A percentile compares a stretch with the other conserved stretches of the same genome.
Evolutionary conservation across 495 filamentous ascomycete genomes (phyloP).

Genomic region (Choiromyces venosus): DNA sequence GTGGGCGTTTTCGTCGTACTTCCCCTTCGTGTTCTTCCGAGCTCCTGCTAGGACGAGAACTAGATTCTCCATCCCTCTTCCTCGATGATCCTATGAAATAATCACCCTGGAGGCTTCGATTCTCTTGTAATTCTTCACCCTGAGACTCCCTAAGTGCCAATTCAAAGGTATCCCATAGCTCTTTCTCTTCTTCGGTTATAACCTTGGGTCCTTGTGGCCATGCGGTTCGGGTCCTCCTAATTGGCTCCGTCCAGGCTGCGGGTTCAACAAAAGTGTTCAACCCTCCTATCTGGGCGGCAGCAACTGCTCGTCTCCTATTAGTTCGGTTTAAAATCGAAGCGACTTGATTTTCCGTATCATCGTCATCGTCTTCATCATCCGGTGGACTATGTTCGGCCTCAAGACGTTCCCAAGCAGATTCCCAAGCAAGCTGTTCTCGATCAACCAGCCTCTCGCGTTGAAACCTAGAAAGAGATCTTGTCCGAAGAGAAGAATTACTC

Average conservation of each 20-base stretch:
- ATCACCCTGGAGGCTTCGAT: background rate
- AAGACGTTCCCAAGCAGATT: conserved; percentile 29
- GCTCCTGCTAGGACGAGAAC: background rate
- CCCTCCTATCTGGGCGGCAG: conserved; percentile 33
- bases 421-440: conserved; percentile 29
- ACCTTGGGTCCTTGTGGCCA: conserved; percentile 22
- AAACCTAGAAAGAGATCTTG: background rate
- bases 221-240: conserved; percentile 37
- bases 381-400: background rate
- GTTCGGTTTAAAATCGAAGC: conserved; percentile 5
- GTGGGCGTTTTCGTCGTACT: conserved; percentile 36
- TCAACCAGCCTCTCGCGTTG: background rate
- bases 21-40: conserved; percentile 16
- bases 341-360: conserved; percentile 2
- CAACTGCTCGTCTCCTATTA: conserved; percentile 28
- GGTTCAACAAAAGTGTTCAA: conserved; percentile 33
- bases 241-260: conserved; percentile 30
- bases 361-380: conserved; percentile 4
- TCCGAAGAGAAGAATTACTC: background rate
- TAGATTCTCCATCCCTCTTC: conserved; percentile 31
- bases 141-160: conserved; percentile 23
- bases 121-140: background rate
- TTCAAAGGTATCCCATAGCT: conserved; percentile 41
- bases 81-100: background rate
- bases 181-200: conserved; percentile 37